phyloP scores from a whole-genome alignment of 306 rosid genomes.

The Pyrus bretschneideri region DNA sequence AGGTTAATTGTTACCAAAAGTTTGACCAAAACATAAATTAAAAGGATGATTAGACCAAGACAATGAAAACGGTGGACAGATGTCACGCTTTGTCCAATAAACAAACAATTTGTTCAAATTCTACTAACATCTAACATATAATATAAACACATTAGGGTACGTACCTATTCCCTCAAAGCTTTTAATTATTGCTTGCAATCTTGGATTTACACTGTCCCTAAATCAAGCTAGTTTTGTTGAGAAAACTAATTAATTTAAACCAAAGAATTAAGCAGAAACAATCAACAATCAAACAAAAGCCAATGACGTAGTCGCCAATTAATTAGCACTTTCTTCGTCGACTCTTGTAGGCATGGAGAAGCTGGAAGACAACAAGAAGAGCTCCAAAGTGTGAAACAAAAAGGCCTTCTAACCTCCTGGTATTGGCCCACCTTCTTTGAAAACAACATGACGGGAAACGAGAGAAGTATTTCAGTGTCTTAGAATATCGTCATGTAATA shows the following conservation, averaged over 20 bases:
- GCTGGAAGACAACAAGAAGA: conserved; percentile 46
- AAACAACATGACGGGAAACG: conserved; percentile 59
- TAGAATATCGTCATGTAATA: no score
- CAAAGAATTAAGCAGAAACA: not conserved
- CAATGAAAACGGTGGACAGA: conserved; percentile 14
- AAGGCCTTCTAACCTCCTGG: not conserved
- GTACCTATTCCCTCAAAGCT: not conserved
- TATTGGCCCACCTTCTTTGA: conserved; percentile 47
- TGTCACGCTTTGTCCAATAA: conserved; percentile 17
- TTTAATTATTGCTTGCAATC: not conserved
- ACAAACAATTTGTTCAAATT: not conserved
- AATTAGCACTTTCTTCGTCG: conserved; percentile 25
- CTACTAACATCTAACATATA: not conserved
- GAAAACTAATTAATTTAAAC: not conserved
- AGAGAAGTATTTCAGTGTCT: no score
- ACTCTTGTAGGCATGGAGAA: conserved; percentile 21
- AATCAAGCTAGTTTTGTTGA: conserved; percentile 13
- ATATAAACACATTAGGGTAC: not conserved
- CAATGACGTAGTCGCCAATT: conserved; percentile 2
- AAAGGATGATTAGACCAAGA: conserved; percentile 17
- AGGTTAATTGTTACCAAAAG: not conserved
- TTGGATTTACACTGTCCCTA: conserved; percentile 39
- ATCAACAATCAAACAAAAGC: not conserved
- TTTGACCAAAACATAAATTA: not conserved
- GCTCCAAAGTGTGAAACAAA: conserved; percentile 33